Evolutionary conservation across 257 asterid species (phyloP).

Genomic region (Capsicum chinense): DNA sequence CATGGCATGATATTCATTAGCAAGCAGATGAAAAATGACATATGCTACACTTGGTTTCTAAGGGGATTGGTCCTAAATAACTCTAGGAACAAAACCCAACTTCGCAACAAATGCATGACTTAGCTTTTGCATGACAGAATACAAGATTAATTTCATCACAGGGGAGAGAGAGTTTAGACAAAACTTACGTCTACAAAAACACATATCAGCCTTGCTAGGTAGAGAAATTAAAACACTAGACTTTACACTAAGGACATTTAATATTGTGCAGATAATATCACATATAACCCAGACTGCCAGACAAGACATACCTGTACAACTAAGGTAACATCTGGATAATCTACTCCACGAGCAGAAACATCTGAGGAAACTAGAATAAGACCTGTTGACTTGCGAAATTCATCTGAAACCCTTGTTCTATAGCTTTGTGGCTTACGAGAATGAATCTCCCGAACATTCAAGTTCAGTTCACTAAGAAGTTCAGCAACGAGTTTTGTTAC

Average conservation of each 20-base stretch:
- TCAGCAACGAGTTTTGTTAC: slow-evolving; percentile 90
- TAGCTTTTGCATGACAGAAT: not conserved
- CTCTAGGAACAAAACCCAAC: not conserved
- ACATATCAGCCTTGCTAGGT: not conserved
- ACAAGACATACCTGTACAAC: slow-evolving; percentile 75
- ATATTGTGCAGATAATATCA: not conserved
- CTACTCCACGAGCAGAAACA: slow-evolving; percentile 99
- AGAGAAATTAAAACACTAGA: not conserved
- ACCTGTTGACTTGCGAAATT: slow-evolving; percentile 91
- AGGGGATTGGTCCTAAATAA: not conserved
- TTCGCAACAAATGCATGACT: not conserved
- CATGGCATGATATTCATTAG: slow-evolving; percentile 13
- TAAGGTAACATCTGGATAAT: slow-evolving; percentile 93
- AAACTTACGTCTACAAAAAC: not conserved
- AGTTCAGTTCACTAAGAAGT: slow-evolving; percentile 77
- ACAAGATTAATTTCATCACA: not conserved
- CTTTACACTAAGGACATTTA: not conserved
- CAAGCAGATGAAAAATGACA: not conserved
- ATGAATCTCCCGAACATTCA: slow-evolving; percentile 93
- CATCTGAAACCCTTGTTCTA: slow-evolving; percentile 88
- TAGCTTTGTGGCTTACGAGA: slow-evolving; percentile 93
- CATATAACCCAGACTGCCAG: slow-evolving; percentile 16
- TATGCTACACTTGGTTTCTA: not conserved
- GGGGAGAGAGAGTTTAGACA: not conserved
- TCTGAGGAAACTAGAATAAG: slow-evolving; percentile 96